A percentile compares a stretch with the other conserved stretches of the same genome.
Evolutionary conservation across 73 alveolate genomes (phyloP).

Genomic region (Halteria grandinella): DNA sequence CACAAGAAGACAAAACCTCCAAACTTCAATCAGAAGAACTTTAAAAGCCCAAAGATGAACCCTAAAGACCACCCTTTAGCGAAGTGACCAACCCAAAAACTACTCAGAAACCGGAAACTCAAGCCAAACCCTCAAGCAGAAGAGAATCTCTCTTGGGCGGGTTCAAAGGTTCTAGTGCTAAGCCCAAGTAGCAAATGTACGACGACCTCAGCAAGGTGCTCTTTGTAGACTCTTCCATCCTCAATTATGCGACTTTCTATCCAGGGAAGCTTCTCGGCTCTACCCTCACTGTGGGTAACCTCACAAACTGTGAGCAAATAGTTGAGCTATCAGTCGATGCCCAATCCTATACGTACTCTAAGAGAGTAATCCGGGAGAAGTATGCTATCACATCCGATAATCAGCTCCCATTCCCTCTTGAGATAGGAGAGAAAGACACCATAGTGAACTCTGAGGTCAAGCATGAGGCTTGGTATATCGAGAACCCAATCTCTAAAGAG

Average conservation of each 20-base stretch:
- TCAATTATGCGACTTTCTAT: conserved; percentile 43
- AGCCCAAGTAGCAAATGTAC: too few species aligned
- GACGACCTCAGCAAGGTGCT: conserved; percentile 58
- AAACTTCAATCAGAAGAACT: too few species aligned
- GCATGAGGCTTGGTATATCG: conserved; percentile 69
- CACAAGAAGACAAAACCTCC: too few species aligned
- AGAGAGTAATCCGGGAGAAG: not conserved
- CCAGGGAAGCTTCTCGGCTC: conserved; percentile 64
- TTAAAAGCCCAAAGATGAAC: too few species aligned
- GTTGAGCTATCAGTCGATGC: conserved; percentile 59
- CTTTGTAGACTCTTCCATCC: conserved; percentile 46
- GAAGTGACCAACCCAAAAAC: too few species aligned
- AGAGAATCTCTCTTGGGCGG: too few species aligned
- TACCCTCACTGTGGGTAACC: conserved; percentile 56
- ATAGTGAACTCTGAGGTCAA: conserved; percentile 50
- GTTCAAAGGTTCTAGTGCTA: too few species aligned
- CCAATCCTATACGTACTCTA: conserved; percentile 8
- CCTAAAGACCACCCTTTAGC: too few species aligned
- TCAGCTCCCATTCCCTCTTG: conserved; percentile 36
- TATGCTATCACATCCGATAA: not conserved
- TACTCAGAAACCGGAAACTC: too few species aligned
- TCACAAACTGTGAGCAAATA: conserved; percentile 51
- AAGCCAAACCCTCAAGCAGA: too few species aligned
- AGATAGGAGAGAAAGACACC: not conserved
- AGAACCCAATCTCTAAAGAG: conserved; percentile 67